Conservation (phyloP, 176 grass and related monocot genomes). For the Carex pumila region DNA sequence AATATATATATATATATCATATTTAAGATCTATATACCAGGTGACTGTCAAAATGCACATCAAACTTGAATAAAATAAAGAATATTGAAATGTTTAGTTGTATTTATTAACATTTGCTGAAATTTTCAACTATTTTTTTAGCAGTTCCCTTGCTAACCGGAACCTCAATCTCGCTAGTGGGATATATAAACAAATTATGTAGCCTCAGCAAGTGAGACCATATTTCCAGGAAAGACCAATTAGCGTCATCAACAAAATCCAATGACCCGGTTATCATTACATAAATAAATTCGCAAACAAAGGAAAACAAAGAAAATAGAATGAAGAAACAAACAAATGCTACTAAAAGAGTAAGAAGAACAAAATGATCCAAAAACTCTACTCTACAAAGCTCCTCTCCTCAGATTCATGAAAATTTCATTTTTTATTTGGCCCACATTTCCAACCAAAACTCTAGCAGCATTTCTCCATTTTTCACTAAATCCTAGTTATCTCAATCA, state of each 20-base stretch:
- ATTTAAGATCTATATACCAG: not conserved
- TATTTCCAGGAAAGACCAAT: conserved; percentile 3
- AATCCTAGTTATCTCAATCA: conserved; percentile 21
- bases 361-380: not conserved
- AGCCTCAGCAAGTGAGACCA: not conserved
- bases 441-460: not conserved
- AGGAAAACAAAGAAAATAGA: not conserved
- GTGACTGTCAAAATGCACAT: not conserved
- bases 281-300: not conserved
- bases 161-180: not conserved
- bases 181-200: not conserved
- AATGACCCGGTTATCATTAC: not conserved
- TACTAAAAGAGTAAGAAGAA: not conserved
- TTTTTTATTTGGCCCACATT: not conserved
- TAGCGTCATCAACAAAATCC: not conserved
- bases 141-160: not conserved
- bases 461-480: not conserved
- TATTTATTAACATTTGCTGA: not conserved
- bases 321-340: not conserved
- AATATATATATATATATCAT: too few relatives aligned
- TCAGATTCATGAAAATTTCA: not conserved
- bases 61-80: not conserved
- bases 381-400: conserved; percentile 4
- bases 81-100: not conserved
- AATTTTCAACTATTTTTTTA: not conserved